Evolutionary conservation across 352 stramenopile species (phyloP), one percentile per base, ranked within the genome.

Genomic region (Blastocystis sp.): DNA sequence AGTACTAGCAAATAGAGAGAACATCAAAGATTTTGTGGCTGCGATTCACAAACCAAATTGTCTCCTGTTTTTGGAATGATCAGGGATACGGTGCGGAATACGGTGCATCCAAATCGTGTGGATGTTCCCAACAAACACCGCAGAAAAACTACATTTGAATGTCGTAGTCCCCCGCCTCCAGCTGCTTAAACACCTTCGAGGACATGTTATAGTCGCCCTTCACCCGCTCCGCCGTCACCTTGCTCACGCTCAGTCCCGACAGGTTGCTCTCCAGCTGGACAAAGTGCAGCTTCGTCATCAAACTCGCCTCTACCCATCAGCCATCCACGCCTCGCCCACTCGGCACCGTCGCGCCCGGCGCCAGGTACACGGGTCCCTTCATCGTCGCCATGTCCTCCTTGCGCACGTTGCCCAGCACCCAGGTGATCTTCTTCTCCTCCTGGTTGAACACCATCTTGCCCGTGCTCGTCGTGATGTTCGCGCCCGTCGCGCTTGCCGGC

Each of bases 141-240:
- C 48, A 71, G 23, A 62, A 79, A 79, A 62, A 41, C 60, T 64
- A 79, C 69, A 79, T 79, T 48, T 79, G 69, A 23, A 79, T 64
- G 28, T 79, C 69, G 52, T 79, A 79, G 34, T 62, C n/a, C 1
- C 69, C 69, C n/a, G 11, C 48, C 56, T 79, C 21, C 69, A 79
- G 11, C 21, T 64, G 41, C 23, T 7, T 61, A 17, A 41, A 53
- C 43, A 79, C 69, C 11, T 40, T 45, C 21, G 69, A 79, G 17
- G 23, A 34, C 34, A 62, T 21, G 19, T 53, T 28, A 41, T 79
- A 79, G 34, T 79, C 69, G 14, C 69, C 69, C 43, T 45, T n/a
- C 69, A 64, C 48, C n/a, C 69, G 69, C 56, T 79, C 40, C 69
- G 48, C 69, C 19, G 41, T 79, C 5, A 62, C 60, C 69, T 79